A percentile compares a stretch with the other conserved stretches of the same genome.
Conservation (phyloP, 345 rosid species). For the Draba incana region DNA sequence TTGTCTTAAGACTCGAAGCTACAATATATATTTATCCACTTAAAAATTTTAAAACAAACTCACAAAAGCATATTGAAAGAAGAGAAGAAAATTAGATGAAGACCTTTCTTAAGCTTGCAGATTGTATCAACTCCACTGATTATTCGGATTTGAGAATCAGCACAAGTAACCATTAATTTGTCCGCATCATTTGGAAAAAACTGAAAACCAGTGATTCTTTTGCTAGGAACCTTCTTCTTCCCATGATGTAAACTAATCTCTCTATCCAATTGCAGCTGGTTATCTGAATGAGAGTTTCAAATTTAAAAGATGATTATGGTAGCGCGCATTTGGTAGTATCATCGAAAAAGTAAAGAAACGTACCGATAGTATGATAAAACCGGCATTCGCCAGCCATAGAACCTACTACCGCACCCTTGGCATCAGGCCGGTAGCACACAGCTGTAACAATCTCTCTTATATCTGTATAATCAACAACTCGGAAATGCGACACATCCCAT, state of each 20-base stretch:
- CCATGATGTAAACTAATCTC: conserved; percentile 65
- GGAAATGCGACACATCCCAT: conserved; percentile 62
- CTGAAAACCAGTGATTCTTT: conserved; percentile 80
- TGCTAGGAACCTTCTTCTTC: conserved; percentile 67
- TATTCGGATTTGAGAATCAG: conserved; percentile 68
- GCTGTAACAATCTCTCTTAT: conserved; percentile 76
- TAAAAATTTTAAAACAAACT: background rate
- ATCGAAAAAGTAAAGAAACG: background rate
- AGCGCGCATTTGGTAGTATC: background rate
- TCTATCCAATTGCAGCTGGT: conserved; percentile 52
- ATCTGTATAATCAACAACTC: conserved; percentile 67
- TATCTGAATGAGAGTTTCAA: conserved; percentile 40
- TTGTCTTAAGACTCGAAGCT: conserved; percentile 54
- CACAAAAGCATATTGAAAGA: background rate
- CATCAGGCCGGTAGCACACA: conserved; percentile 62
- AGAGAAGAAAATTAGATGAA: background rate
- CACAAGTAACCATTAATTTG: conserved; percentile 71
- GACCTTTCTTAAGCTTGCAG: conserved; percentile 66
- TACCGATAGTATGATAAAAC: conserved; percentile 64
- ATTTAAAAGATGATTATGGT: background rate
- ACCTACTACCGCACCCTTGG: conserved; percentile 75
- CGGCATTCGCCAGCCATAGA: conserved; percentile 68
- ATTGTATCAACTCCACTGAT: conserved; percentile 52
- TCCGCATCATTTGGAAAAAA: conserved; percentile 64
- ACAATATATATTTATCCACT: conserved; percentile 21